A percentile compares a stretch with the other conserved stretches of the same genome.
Evolutionary conservation across 2,329 filamentous ascomycete genomes (phyloP).

Genomic region (Cladobotryum protrusum): DNA sequence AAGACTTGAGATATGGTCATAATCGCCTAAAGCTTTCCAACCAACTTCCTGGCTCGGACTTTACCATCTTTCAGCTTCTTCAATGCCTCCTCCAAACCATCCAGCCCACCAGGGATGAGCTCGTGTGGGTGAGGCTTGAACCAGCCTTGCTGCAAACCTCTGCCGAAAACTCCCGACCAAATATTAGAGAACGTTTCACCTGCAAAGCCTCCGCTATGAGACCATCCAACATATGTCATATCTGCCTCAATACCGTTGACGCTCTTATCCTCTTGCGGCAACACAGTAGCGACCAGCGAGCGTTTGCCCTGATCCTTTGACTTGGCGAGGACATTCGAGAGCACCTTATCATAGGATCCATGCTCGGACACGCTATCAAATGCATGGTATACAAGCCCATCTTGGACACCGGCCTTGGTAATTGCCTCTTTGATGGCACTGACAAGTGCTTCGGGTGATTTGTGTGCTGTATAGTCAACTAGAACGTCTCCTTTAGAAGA

Average conservation of each 20-base stretch:
- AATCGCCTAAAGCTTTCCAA: neutral
- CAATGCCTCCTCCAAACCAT: conserved; percentile 9
- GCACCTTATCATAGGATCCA: neutral
- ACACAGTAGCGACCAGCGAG: neutral
- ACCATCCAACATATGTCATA: neutral
- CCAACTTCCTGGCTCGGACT: conserved; percentile 7
- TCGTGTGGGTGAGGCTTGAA: conserved; percentile 11
- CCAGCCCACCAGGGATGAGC: conserved; percentile 11
- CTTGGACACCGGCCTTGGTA: neutral
- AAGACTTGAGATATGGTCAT: too few species aligned
- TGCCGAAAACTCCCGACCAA: neutral
- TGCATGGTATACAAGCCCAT: conserved; percentile 2
- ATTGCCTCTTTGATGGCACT: neutral
- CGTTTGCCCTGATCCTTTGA: neutral
- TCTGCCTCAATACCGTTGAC: neutral
- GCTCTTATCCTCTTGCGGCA: neutral
- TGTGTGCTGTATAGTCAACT: conserved; percentile 15
- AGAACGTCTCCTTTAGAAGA: conserved; percentile 15
- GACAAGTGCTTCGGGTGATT: conserved; percentile 8
- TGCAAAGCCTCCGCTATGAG: neutral
- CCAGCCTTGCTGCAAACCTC: conserved; percentile 13
- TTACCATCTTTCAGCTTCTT: conserved; percentile 9
- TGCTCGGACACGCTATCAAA: conserved; percentile 9
- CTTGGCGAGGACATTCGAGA: neutral
- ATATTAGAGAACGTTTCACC: neutral